These are phyloP conservation scores for Saitoella complicata DNA, from an alignment of 805 yeast species.

Conservation along the genomic window DNA sequence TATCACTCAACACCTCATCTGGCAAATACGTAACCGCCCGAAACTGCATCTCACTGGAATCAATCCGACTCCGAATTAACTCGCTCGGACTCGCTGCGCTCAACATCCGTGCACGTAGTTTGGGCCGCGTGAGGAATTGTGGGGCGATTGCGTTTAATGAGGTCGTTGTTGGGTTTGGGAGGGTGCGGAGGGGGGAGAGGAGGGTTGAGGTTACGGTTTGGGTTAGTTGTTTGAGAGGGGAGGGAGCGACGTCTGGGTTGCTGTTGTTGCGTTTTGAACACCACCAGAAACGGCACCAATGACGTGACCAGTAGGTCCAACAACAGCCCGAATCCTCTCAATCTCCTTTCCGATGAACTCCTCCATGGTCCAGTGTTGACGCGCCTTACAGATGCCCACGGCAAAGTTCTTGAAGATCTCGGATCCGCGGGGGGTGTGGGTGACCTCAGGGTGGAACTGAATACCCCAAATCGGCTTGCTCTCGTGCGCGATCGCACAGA, in stretches of 20 bases:
- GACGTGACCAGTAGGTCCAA: conserved; percentile 96
- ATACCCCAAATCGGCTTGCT: conserved; percentile 71
- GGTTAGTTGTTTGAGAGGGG: too few relatives aligned
- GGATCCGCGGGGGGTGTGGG: conserved; percentile 88
- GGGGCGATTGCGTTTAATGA: too few relatives aligned
- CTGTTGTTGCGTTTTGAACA: conserved; percentile 29
- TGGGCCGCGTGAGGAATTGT: background rate
- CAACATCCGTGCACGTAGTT: background rate
- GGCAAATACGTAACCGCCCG: background rate
- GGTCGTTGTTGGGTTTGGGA: too few relatives aligned
- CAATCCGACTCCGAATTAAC: background rate
- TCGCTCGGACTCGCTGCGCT: background rate
- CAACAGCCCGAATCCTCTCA: conserved; percentile 73
- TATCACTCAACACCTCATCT: background rate
- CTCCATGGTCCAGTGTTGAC: conserved; percentile 93
- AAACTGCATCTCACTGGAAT: background rate
- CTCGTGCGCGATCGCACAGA: conserved; percentile 75
- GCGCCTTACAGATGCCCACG: conserved; percentile 69
- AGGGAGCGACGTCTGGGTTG: too few relatives aligned
- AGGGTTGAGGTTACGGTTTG: too few relatives aligned
- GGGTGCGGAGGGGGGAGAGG: too few relatives aligned
- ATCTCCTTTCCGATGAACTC: conserved; percentile 95
- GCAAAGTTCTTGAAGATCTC: conserved; percentile 81
- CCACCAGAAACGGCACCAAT: conserved; percentile 99
- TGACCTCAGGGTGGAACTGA: conserved; percentile 98